phyloP scores from a whole-genome alignment of 768 basidiomycete genomes.

The Leccinum truebloodii region DNA sequence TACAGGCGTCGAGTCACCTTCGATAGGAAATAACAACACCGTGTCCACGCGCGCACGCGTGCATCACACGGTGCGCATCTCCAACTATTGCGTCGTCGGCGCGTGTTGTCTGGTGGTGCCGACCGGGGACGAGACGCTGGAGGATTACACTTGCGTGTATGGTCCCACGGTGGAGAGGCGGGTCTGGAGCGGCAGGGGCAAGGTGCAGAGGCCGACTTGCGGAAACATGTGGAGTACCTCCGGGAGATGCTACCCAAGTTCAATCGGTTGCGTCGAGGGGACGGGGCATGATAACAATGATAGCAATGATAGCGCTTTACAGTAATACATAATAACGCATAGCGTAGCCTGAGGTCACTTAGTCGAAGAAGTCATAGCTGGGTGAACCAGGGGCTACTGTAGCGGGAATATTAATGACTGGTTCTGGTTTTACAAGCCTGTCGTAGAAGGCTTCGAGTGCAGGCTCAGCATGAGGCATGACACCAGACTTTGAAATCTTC shows the following conservation, averaged over 20 bases:
- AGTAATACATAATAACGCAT: not conserved
- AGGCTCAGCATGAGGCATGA: conserved; percentile 12
- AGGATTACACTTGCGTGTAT: conserved; percentile 83
- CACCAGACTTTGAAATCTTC: conserved; percentile 2
- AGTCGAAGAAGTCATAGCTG: too few species aligned
- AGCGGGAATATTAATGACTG: not conserved
- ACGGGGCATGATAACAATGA: conserved; percentile 40
- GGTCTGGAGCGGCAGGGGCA: conserved; percentile 84
- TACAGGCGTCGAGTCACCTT: conserved; percentile 84
- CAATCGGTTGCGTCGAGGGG: conserved; percentile 67
- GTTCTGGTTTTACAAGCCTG: conserved; percentile 1
- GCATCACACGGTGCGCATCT: conserved; percentile 78
- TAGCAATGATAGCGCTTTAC: too few species aligned
- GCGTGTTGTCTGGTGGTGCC: conserved; percentile 79
- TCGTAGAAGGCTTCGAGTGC: conserved; percentile 22
- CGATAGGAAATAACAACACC: conserved; percentile 84
- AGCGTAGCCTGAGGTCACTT: not conserved
- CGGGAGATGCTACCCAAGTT: conserved; percentile 91
- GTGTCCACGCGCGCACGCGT: conserved; percentile 83
- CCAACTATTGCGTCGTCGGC: conserved; percentile 81
- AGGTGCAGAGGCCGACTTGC: conserved; percentile 81
- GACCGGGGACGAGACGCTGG: conserved; percentile 73
- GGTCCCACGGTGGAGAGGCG: conserved; percentile 74
- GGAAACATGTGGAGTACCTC: conserved; percentile 92
- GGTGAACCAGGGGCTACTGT: too few species aligned